These are phyloP conservation scores for Heliocybe sulcata DNA, from an alignment of 1,284 basidiomycete species.

Conservation along the genomic window DNA sequence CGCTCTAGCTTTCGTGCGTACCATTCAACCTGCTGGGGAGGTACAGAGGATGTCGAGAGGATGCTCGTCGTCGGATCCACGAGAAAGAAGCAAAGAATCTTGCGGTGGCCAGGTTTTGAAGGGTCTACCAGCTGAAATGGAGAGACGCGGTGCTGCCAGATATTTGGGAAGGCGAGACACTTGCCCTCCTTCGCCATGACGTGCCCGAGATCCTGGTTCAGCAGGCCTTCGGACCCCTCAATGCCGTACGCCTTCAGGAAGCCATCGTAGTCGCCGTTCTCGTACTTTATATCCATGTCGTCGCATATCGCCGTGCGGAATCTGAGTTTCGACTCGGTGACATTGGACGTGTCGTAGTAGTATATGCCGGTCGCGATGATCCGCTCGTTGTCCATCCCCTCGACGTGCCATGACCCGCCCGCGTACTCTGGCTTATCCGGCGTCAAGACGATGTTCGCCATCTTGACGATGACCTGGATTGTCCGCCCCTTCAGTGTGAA, in stretches of 20 bases:
- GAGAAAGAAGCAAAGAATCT: conserved; percentile 26
- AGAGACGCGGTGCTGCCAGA: conserved; percentile 26
- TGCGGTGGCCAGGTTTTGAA: conserved; percentile 22
- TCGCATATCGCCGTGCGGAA: conserved; percentile 10
- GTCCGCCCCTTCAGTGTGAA: conserved; percentile 7
- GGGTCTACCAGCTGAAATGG: conserved; percentile 22
- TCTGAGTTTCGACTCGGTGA: conserved; percentile 10
- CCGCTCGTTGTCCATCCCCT: conserved; percentile 33
- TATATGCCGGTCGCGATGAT: conserved; percentile 39
- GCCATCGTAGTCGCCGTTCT: neutral
- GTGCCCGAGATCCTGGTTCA: conserved; percentile 14
- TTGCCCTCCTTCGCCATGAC: conserved; percentile 15
- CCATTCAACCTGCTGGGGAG: conserved; percentile 14
- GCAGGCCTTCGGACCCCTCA: neutral
- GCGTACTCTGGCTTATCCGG: conserved; percentile 18
- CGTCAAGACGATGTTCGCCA: conserved; percentile 22
- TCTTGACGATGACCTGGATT: conserved; percentile 23
- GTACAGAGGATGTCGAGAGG: conserved; percentile 12
- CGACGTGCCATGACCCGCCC: conserved; percentile 24
- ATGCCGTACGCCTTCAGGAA: neutral
- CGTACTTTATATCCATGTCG: neutral
- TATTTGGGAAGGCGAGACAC: conserved; percentile 23
- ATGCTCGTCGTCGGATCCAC: conserved; percentile 18
- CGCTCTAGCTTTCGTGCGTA: conserved; percentile 11
- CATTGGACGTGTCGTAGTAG: conserved; percentile 12